Evolutionary conservation across 345 rosid species (phyloP).

Genomic region (Linum lewisii): DNA sequence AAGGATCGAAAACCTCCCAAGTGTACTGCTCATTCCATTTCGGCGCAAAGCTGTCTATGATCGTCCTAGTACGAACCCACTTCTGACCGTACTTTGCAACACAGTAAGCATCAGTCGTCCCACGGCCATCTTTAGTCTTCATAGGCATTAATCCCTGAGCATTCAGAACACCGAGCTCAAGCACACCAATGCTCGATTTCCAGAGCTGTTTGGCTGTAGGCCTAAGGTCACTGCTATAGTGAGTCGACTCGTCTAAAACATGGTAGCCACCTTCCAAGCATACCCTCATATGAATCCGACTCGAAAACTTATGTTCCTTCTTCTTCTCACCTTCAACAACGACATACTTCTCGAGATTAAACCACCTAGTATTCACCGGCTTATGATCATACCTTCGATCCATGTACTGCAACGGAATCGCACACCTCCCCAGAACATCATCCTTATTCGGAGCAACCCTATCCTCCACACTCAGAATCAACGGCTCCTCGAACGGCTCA

Average conservation of each 20-base stretch:
- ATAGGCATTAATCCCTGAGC: slow-evolving; percentile 75
- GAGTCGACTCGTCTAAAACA: slow-evolving; percentile 89
- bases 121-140: slow-evolving; percentile 74
- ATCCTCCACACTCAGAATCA: slow-evolving; percentile 60
- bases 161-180: slow-evolving; percentile 77
- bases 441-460: slow-evolving; percentile 65
- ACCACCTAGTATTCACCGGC: slow-evolving; percentile 68
- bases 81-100: slow-evolving; percentile 96
- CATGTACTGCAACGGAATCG: slow-evolving; percentile 37
- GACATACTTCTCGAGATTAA: slow-evolving; percentile 46
- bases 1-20: slow-evolving; percentile 93
- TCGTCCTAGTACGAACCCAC: slow-evolving; percentile 91
- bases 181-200: slow-evolving; percentile 65
- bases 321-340: slow-evolving; percentile 50
- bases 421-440: slow-evolving; percentile 53
- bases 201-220: slow-evolving; percentile 77
- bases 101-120: slow-evolving; percentile 76
- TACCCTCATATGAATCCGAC: slow-evolving; percentile 54
- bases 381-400: slow-evolving; percentile 48
- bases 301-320: slow-evolving; percentile 77
- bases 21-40: slow-evolving; percentile 95
- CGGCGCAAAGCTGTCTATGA: slow-evolving; percentile 66
- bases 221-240: slow-evolving; percentile 90
- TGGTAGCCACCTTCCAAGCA: slow-evolving; percentile 90
- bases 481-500: slow-evolving; percentile 78